Evolutionary conservation across 2,329 filamentous ascomycete species (phyloP).

Genomic region (Fusarium tupiense): DNA sequence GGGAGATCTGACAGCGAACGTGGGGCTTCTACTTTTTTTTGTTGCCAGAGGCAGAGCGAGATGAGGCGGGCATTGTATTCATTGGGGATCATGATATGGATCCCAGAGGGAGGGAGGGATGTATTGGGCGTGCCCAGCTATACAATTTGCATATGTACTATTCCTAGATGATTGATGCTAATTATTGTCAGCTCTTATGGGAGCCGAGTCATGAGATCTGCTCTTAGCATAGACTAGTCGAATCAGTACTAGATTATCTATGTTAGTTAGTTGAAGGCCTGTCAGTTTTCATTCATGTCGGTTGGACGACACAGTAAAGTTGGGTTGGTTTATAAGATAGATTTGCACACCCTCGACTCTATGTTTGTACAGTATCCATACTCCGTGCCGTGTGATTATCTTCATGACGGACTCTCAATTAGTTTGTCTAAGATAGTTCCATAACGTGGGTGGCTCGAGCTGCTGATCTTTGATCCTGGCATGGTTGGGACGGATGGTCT

Average conservation of each 20-base stretch:
- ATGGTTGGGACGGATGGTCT: background rate
- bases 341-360: background rate
- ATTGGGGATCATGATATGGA: constrained; percentile 15
- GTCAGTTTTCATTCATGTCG: background rate
- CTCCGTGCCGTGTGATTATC: background rate
- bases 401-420: background rate
- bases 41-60: background rate
- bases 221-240: constrained; percentile 9
- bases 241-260: background rate
- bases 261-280: background rate
- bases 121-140: constrained; percentile 16
- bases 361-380: background rate
- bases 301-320: background rate
- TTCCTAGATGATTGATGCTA: constrained; percentile 24
- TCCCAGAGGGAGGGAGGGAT: background rate
- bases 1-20: constrained; percentile 26
- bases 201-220: constrained; percentile 39
- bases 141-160: constrained; percentile 21
- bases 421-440: background rate
- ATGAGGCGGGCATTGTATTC: constrained; percentile 8
- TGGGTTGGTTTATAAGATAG: background rate
- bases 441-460: constrained; percentile 1
- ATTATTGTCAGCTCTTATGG: constrained; percentile 9
- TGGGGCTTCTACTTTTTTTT: background rate
- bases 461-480: background rate